Base-by-base conservation (phyloP, 306 rosid genomes). In the Luffa aegyptiaca region DNA sequence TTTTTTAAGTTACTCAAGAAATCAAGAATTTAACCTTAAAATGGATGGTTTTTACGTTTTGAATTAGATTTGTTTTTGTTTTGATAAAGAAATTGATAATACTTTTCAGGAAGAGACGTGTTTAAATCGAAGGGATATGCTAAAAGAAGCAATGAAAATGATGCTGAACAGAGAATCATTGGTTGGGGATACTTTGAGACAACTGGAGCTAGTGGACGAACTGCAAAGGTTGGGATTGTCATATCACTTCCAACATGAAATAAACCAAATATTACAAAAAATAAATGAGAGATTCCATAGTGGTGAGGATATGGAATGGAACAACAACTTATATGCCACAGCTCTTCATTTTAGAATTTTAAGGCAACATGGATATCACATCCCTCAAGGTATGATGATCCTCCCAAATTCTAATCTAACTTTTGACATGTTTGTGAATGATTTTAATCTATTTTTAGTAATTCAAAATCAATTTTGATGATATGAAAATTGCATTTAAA, bases 211-310 rank as follows among this genome's bases (percentile, higher is more conserved):
- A 0, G 82, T 85, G 6, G 86, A 87, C 14, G 20, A 52, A 12
- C 26, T 87, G 57, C 82, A 85, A 42, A 79, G 86, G 75, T 83
- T 87, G 58, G 90, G 90, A 71, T 1, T 87, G 10, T 84, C 83
- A 61, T 71, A 83, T 57, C 86, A 85, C 72, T 85, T 85, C 48
- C 79, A 81, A 5, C 16, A 49, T 2, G 79, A 87, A 65, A 81
- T 81, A 18, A 49, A 42, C 5, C 9, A 66, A 51, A 71, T 71
- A 21, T 71, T 71, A 46, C 57, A 71, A 8, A 46, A 5, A 20
- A 26, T 71, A 0, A 44, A 71, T 21, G 11, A 17, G 6, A 44
- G 6, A 5, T 70, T 70, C 14, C 18, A 62, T 0, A 5, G 36
- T 1, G 18, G 16, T n/a, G 37, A 70, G 10, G 6, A 2, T 44